Percentiles rank a stretch among this genome's conserved stretches.
phyloP scores from a whole-genome alignment of 306 rosid genomes.

The Lupinus albus region DNA sequence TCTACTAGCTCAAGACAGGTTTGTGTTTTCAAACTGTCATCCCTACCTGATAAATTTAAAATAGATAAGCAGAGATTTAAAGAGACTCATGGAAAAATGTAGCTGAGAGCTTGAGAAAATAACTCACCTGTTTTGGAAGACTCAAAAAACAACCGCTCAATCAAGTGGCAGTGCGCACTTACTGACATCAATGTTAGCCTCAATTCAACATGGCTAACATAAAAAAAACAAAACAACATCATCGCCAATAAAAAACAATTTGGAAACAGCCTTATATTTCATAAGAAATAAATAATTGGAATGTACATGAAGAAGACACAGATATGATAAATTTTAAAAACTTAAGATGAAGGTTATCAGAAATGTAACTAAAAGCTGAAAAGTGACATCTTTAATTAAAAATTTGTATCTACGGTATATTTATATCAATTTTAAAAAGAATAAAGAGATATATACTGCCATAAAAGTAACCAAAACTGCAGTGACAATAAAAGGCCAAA shows the following conservation, averaged over 20 bases:
- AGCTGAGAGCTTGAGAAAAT: conserved; percentile 33
- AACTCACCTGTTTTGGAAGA: conserved; percentile 78
- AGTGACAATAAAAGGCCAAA: conserved; percentile 4
- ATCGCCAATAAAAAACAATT: conserved; percentile 1
- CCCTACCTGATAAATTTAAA: conserved; percentile 69
- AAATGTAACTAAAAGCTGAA: conserved; percentile 2
- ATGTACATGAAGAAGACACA: not conserved
- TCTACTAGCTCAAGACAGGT: conserved; percentile 70
- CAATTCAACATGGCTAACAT: conserved; percentile 75
- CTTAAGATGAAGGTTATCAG: not conserved
- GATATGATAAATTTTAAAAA: not conserved
- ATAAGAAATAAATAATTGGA: not conserved
- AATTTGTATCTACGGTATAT: not conserved
- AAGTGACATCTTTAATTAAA: not conserved
- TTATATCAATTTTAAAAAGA: conserved; percentile 1
- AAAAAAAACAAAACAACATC: conserved; percentile 25
- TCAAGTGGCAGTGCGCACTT: conserved; percentile 66
- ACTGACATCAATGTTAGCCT: conserved; percentile 82
- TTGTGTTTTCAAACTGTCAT: conserved; percentile 84
- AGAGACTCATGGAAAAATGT: conserved; percentile 3
- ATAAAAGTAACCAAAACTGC: not conserved
- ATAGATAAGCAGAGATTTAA: conserved; percentile 39
- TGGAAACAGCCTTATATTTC: not conserved
- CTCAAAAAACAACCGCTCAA: conserved; percentile 85
- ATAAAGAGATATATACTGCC: not conserved